A percentile compares a stretch with the other conserved stretches of the same genome.
Conservation (phyloP, 2,329 filamentous ascomycete species). For the Xylaria multiplex region DNA sequence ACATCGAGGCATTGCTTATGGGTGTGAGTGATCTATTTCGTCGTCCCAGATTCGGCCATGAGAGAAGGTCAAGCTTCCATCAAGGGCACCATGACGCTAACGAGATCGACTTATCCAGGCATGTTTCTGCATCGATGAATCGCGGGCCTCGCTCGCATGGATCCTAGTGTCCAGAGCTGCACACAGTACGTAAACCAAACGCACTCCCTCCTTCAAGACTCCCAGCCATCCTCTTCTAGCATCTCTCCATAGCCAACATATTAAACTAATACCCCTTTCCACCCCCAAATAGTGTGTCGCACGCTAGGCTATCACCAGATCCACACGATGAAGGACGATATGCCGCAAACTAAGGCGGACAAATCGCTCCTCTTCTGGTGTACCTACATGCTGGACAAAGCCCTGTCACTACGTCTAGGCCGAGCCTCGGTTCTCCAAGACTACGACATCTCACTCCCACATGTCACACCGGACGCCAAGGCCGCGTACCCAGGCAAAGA, state of each 20-base stretch:
- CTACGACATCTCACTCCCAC: slow-evolving; percentile 62
- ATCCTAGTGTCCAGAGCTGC: slow-evolving; percentile 46
- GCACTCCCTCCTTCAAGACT: too few species aligned
- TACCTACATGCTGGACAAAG: slow-evolving; percentile 66
- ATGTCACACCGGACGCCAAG: slow-evolving; percentile 49
- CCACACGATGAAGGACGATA: slow-evolving; percentile 44
- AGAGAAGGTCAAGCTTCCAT: too few species aligned
- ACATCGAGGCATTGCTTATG: slow-evolving; percentile 60
- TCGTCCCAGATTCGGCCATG: background rate
- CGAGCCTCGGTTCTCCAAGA: slow-evolving; percentile 64
- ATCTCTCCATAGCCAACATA: background rate
- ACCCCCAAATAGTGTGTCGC: slow-evolving; percentile 43
- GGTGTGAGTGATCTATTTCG: slow-evolving; percentile 50
- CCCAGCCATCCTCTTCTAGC: too few species aligned
- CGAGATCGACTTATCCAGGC: slow-evolving; percentile 22
- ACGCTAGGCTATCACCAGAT: slow-evolving; percentile 48
- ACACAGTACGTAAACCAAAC: slow-evolving; percentile 40
- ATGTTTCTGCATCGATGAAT: slow-evolving; percentile 47
- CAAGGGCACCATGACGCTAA: background rate
- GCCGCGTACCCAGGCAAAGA: slow-evolving; percentile 48
- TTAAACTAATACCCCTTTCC: background rate
- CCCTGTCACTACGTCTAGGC: slow-evolving; percentile 64
- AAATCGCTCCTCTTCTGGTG: slow-evolving; percentile 65
- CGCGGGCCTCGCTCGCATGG: slow-evolving; percentile 48
- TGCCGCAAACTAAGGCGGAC: slow-evolving; percentile 44